phyloP scores from a whole-genome alignment of 345 rosid species.

The Tarenaya hassleriana region DNA sequence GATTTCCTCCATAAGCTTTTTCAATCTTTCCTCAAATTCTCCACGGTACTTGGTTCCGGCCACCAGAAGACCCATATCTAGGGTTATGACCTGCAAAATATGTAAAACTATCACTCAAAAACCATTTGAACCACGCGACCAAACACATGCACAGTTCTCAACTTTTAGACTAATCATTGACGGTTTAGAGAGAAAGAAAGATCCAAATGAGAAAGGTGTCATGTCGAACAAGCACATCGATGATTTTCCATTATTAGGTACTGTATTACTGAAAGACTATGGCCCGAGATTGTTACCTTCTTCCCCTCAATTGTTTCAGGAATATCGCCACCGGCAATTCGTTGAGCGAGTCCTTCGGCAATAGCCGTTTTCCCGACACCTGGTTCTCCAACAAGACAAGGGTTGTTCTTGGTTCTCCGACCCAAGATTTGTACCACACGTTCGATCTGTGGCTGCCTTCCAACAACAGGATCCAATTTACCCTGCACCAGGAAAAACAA shows the following conservation, averaged over 20 bases:
- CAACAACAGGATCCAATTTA: slow-evolving; percentile 21
- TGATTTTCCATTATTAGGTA: not conserved
- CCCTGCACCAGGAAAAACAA: slow-evolving; percentile 7
- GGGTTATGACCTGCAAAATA: slow-evolving; percentile 20
- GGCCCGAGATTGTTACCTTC: slow-evolving; percentile 8
- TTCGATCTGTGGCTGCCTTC: slow-evolving; percentile 16
- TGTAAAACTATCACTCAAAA: not conserved
- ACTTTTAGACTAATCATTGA: not conserved
- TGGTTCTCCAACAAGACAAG: slow-evolving; percentile 31
- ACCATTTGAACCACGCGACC: not conserved
- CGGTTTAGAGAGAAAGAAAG: not conserved
- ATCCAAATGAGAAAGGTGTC: too few species aligned
- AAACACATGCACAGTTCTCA: too few species aligned
- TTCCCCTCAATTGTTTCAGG: slow-evolving; percentile 21
- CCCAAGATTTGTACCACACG: slow-evolving; percentile 25
- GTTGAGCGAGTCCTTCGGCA: slow-evolving; percentile 25
- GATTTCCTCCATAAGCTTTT: slow-evolving; percentile 23
- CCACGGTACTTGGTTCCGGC: slow-evolving; percentile 24
- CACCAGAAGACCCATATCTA: slow-evolving; percentile 27
- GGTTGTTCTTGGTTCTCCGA: slow-evolving; percentile 28
- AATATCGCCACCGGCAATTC: not conserved
- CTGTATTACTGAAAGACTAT: too few species aligned
- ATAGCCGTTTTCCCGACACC: slow-evolving; percentile 35
- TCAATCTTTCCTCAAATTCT: slow-evolving; percentile 27
- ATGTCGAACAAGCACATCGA: not conserved